Base-by-base conservation (phyloP, 1,284 basidiomycete species). In the Leucoagaricus sp. region DNA sequence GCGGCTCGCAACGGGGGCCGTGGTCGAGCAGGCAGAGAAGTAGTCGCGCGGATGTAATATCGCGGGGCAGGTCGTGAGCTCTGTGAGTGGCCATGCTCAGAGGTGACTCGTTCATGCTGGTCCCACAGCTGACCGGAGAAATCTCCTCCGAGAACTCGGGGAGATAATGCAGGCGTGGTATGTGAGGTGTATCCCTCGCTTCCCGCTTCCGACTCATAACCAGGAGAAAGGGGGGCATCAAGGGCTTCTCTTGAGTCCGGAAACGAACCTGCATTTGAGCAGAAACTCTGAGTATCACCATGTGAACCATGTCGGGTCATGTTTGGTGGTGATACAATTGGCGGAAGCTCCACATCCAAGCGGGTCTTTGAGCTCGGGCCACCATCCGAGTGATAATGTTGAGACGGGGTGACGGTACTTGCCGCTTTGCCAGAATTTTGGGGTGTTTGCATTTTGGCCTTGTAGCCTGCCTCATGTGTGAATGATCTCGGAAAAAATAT, bases 401-500 rank as follows among this genome's bases (percentile, higher is more conserved):
- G 4, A 65, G 63, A 26, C 63, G 59, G 17, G 65, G 66, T 17
- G n/a, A n/a, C n/a, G n/a, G 64, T 58, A n/a, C 60, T 59, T 38
- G 63, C 60, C 57, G 65, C 61, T 6, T 66, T 71, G 48, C 59
- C 63, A 26, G 67, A 60, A 19, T 53, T 61, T 38, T 66, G 57
- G 23, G 65, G 59, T 4, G 70, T 67, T 21, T 67, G 63, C 23
- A 70, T 55, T 45, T 73, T 72, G 21, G 75, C 67, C 60, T 69
- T 76, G 72, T 87, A 86, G 1, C 84, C 85, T 1, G 78, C 74
- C 69, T 89, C 87, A 34, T 74, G 74, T 7, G 79, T 79, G 51
- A 86, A 77, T 1, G 87, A 87, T 34, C 86, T 85, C 44, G 87
- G 87, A 73, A 89, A 90, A 72, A 90, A 90, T 53, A 90, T 81